phyloP scores from a whole-genome alignment of 1,284 basidiomycete genomes.

The Chiua sp. region DNA sequence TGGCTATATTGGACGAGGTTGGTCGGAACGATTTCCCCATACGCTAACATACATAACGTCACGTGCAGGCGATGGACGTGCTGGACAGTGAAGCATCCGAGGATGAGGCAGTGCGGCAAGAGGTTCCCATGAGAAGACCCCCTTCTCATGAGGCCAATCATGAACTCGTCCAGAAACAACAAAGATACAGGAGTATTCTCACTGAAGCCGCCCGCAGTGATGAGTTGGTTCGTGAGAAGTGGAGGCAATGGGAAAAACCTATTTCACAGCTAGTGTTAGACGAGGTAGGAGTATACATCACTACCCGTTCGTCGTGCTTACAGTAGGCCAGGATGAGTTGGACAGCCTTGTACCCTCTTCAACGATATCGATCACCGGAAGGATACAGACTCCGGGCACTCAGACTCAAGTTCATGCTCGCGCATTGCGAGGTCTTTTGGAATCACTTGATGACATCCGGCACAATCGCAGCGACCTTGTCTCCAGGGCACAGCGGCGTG shows the following conservation, averaged over 20 bases:
- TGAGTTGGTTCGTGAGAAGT: constrained; percentile 76
- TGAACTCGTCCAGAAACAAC: constrained; percentile 72
- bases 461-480: constrained; percentile 67
- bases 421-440: constrained; percentile 77
- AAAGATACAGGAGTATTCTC: constrained; percentile 76
- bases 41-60: background rate
- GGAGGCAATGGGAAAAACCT: constrained; percentile 85
- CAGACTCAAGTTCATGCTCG: constrained; percentile 70
- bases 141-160: constrained; percentile 84
- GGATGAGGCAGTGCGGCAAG: constrained; percentile 73
- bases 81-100: constrained; percentile 90
- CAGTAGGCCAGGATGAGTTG: constrained; percentile 60
- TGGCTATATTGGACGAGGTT: constrained; percentile 79
- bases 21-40: constrained; percentile 15
- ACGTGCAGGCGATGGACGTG: constrained; percentile 79
- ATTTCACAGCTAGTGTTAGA: constrained; percentile 75
- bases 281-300: constrained; percentile 53
- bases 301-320: constrained; percentile 2
- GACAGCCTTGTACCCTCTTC: constrained; percentile 73
- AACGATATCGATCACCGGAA: constrained; percentile 46
- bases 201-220: constrained; percentile 79
- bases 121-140: constrained; percentile 52
- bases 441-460: constrained; percentile 80
- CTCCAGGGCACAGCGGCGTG: constrained; percentile 66
- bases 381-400: constrained; percentile 40